phyloP scores from a whole-genome alignment of 2,329 filamentous ascomycete genomes.

The Hypoxylon sp. region DNA sequence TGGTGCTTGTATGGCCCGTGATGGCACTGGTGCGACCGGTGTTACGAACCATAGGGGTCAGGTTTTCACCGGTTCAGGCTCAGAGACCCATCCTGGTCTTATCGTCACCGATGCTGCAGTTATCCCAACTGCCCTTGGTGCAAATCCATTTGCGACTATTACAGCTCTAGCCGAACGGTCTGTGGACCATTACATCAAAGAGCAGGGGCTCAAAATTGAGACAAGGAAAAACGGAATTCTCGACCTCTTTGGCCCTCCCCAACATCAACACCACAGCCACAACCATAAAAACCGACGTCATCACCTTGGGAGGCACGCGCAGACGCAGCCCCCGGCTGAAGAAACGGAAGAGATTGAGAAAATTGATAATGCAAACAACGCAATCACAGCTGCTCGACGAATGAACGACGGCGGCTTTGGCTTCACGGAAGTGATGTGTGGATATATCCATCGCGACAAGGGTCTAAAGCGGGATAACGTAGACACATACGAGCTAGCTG shows the following conservation, averaged over 20 bases:
- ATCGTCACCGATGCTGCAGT: conserved; percentile 74
- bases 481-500: conserved; percentile 68
- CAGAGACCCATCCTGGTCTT: conserved; percentile 69
- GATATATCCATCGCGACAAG: conserved; percentile 67
- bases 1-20: conserved; percentile 73
- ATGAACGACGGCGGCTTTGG: conserved; percentile 66
- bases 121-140: conserved; percentile 73
- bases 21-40: conserved; percentile 70
- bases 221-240: conserved; percentile 63
- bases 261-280: conserved; percentile 49
- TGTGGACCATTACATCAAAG: conserved; percentile 65
- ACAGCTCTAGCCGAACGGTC: conserved; percentile 76
- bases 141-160: conserved; percentile 79
- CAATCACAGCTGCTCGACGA: conserved; percentile 60
- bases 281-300: background rate
- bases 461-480: conserved; percentile 61
- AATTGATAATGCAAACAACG: conserved; percentile 56
- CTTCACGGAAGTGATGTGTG: conserved; percentile 76
- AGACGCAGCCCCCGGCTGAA: conserved; percentile 43
- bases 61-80: conserved; percentile 68
- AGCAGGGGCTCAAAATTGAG: conserved; percentile 61
- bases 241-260: conserved; percentile 69
- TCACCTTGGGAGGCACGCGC: conserved; percentile 39
- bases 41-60: conserved; percentile 74
- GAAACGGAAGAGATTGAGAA: conserved; percentile 56